Evolutionary conservation across 768 basidiomycete species (phyloP).

Genomic region (Pluteus cervinus): DNA sequence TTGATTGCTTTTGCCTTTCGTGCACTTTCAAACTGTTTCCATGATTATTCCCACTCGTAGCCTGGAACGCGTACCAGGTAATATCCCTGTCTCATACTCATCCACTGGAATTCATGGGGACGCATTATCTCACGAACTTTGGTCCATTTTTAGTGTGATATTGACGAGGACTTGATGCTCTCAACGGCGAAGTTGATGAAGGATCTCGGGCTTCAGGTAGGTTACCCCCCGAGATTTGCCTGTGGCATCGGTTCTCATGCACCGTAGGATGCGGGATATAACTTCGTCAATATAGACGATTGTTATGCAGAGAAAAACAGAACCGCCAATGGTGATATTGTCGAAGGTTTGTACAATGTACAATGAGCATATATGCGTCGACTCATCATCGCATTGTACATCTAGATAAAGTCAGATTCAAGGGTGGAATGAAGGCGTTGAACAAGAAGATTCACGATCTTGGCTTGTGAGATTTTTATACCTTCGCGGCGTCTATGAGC

Average conservation of each 20-base stretch:
- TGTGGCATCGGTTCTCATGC: not conserved
- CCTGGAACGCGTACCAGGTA: slow-evolving; percentile 61
- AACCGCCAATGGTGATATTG: slow-evolving; percentile 41
- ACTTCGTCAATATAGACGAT: slow-evolving; percentile 58
- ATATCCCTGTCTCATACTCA: slow-evolving; percentile 10
- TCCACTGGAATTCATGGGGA: not conserved
- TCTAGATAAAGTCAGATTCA: slow-evolving; percentile 46
- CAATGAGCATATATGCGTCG: not conserved
- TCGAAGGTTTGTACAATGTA: slow-evolving; percentile 33
- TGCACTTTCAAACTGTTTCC: not conserved
- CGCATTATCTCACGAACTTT: too few relatives aligned
- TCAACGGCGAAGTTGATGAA: slow-evolving; percentile 45
- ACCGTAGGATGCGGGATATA: slow-evolving; percentile 35
- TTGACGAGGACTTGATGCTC: slow-evolving; percentile 47
- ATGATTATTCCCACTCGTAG: slow-evolving; percentile 19
- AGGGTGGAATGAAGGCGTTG: slow-evolving; percentile 48
- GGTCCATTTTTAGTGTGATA: slow-evolving; percentile 44
- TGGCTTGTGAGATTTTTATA: slow-evolving; percentile 39
- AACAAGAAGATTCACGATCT: slow-evolving; percentile 51
- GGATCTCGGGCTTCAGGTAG: slow-evolving; percentile 42
- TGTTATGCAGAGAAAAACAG: slow-evolving; percentile 58
- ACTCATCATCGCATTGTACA: not conserved
- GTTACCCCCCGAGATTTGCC: slow-evolving; percentile 7
- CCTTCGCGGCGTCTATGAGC: too few relatives aligned
- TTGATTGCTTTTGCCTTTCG: too few relatives aligned